These are phyloP conservation scores for Saprolegnia parasitica DNA, from an alignment of 352 stramenopile genomes.

Conservation along the genomic window DNA sequence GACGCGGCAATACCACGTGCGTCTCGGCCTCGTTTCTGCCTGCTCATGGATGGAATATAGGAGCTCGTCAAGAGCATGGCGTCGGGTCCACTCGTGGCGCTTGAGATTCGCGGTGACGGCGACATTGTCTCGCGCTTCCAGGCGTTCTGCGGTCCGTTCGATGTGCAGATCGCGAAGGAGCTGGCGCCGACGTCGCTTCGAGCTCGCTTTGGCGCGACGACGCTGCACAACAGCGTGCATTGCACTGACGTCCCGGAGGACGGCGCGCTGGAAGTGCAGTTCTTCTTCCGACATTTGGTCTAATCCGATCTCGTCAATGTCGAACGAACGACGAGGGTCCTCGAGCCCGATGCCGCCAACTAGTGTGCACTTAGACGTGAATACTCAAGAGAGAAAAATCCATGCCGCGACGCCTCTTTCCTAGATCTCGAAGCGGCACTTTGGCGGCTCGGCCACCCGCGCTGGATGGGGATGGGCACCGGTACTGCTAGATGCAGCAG, in stretches of 20 bases:
- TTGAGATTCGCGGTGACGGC: conserved; percentile 83
- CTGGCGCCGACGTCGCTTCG: conserved; percentile 81
- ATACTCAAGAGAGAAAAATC: too few species aligned
- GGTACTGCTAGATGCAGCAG: too few species aligned
- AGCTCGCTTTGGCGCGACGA: conserved; percentile 80
- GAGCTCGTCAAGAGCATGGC: conserved; percentile 90
- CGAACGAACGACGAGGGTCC: too few species aligned
- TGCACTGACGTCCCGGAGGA: conserved; percentile 91
- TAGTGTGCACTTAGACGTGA: too few species aligned
- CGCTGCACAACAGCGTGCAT: conserved; percentile 86
- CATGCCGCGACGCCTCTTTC: too few species aligned
- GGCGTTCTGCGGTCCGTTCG: conserved; percentile 81
- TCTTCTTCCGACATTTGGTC: conserved; percentile 76
- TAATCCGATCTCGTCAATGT: too few species aligned
- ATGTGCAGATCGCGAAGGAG: conserved; percentile 85
- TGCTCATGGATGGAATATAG: conserved; percentile 25
- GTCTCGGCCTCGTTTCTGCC: conserved; percentile 12
- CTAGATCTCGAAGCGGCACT: too few species aligned
- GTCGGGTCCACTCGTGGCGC: conserved; percentile 73
- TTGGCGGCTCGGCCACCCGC: too few species aligned
- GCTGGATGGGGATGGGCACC: too few species aligned
- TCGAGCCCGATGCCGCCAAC: too few species aligned
- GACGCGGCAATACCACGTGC: conserved; percentile 63
- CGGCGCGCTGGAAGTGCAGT: conserved; percentile 85
- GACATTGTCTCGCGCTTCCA: conserved; percentile 75